phyloP scores from a whole-genome alignment of 1,139 yeast genomes.

The Blastobotrys raffinosifermentans region DNA sequence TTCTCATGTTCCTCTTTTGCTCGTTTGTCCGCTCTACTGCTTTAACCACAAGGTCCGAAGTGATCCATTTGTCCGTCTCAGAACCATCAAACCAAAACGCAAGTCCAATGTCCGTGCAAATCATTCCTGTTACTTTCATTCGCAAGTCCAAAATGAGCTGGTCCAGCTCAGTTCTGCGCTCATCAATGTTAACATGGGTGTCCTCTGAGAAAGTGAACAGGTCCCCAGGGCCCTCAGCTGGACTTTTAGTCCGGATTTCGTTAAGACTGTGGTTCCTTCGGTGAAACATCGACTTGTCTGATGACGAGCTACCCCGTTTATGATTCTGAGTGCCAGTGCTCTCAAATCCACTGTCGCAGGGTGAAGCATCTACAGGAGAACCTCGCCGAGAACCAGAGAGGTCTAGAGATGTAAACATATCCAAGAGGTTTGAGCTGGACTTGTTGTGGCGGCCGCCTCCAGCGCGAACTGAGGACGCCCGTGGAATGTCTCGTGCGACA shows the following conservation, averaged over 20 bases:
- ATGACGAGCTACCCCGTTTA: slow-evolving; percentile 3
- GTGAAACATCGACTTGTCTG: slow-evolving; percentile 12
- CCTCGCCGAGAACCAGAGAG: slow-evolving; percentile 11
- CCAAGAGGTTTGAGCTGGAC: slow-evolving; percentile 27
- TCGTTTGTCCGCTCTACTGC: slow-evolving; percentile 15
- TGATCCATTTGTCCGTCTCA: slow-evolving; percentile 31
- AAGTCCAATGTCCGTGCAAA: slow-evolving; percentile 28
- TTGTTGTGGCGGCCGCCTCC: slow-evolving; percentile 22
- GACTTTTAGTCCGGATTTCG: slow-evolving; percentile 10
- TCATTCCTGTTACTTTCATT: slow-evolving; percentile 27
- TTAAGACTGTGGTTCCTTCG: slow-evolving; percentile 25
- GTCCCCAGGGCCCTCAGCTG: slow-evolving; percentile 1
- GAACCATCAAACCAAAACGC: slow-evolving; percentile 28
- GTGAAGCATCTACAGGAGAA: slow-evolving; percentile 6
- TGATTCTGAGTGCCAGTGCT: slow-evolving; percentile 6
- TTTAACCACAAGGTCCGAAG: slow-evolving; percentile 20
- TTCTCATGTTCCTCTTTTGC: slow-evolving; percentile 14
- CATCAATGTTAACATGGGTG: slow-evolving; percentile 8
- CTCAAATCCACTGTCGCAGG: slow-evolving; percentile 15
- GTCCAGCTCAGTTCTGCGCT: slow-evolving; percentile 21
- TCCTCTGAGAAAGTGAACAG: not conserved
- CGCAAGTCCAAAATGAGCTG: slow-evolving; percentile 24
- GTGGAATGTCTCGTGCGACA: slow-evolving; percentile 2
- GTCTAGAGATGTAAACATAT: slow-evolving; percentile 23
- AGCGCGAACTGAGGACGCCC: slow-evolving; percentile 17